A percentile compares a stretch with the other conserved stretches of the same genome.
These are phyloP conservation scores for Cercophora newfieldiana DNA, from an alignment of 495 filamentous ascomycete genomes.

Conservation along the genomic window DNA sequence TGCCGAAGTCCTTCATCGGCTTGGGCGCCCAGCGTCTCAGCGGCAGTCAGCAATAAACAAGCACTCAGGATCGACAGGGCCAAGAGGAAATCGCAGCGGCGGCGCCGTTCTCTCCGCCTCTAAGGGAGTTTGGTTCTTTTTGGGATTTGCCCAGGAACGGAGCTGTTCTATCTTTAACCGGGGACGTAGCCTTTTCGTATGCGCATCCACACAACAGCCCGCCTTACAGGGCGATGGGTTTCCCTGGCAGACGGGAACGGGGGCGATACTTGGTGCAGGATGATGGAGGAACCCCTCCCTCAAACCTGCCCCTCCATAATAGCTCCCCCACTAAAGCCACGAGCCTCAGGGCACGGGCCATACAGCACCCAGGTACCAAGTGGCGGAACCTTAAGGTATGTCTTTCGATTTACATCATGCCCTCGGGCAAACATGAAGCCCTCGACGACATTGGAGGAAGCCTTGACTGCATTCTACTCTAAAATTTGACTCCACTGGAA, in stretches of 20 bases:
- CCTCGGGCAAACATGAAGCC: too few relatives aligned
- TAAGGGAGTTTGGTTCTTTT: neutral
- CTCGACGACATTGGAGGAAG: too few relatives aligned
- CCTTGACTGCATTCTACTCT: too few relatives aligned
- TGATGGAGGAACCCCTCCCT: neutral
- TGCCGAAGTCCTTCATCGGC: neutral
- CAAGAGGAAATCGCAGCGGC: neutral
- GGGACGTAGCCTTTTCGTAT: neutral
- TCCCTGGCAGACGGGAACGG: neutral
- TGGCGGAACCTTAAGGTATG: too few relatives aligned
- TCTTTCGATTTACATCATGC: too few relatives aligned
- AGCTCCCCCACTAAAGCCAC: neutral
- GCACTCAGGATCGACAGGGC: neutral
- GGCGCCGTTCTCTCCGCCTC: neutral
- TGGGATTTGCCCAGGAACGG: neutral
- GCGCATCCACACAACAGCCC: neutral
- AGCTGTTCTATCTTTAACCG: neutral
- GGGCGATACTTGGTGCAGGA: neutral
- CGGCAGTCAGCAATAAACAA: neutral
- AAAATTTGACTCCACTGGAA: too few relatives aligned
- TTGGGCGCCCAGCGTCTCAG: neutral
- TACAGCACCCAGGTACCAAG: too few relatives aligned
- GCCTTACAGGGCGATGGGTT: neutral
- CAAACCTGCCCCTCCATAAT: neutral
- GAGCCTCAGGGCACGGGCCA: neutral